phyloP scores from a whole-genome alignment of 495 filamentous ascomycete genomes.

The Cairneyella variabilis region DNA sequence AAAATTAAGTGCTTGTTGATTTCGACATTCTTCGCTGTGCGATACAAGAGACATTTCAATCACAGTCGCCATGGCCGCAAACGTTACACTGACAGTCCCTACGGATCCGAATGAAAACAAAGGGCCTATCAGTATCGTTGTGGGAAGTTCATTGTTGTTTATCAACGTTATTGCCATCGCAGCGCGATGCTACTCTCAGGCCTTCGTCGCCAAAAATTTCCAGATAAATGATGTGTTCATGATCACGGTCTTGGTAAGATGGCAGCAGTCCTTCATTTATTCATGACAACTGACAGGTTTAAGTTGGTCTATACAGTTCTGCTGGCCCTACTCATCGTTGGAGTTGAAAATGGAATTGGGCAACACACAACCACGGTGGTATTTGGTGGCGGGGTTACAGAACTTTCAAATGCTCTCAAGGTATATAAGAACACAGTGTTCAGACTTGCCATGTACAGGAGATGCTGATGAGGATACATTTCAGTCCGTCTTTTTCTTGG shows the following conservation, averaged over 20 bases:
- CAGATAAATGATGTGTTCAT: conserved; percentile 13
- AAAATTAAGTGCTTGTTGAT: background rate
- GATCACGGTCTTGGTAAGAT: conserved; percentile 2
- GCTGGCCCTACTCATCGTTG: conserved; percentile 3
- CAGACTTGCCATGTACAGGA: background rate
- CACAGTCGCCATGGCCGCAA: background rate
- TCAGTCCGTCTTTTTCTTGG: conserved; percentile 12
- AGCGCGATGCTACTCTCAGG: background rate
- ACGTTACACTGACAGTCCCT: background rate
- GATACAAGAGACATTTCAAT: background rate
- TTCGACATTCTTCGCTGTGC: background rate
- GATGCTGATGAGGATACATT: background rate
- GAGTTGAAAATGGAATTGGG: conserved; percentile 11
- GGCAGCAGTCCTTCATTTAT: background rate
- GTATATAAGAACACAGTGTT: background rate
- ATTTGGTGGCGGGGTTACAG: background rate
- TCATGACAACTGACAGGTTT: background rate
- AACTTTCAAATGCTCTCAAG: conserved; percentile 1
- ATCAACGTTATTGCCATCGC: conserved; percentile 1
- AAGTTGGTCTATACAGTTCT: background rate
- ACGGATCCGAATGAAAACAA: background rate
- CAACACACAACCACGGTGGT: conserved; percentile 5
- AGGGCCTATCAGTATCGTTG: background rate
- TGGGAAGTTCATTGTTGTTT: background rate
- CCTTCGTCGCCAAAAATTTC: conserved; percentile 5